Conservation (phyloP, 148 eudicot species). For the Vaccinium macrocarpon region DNA sequence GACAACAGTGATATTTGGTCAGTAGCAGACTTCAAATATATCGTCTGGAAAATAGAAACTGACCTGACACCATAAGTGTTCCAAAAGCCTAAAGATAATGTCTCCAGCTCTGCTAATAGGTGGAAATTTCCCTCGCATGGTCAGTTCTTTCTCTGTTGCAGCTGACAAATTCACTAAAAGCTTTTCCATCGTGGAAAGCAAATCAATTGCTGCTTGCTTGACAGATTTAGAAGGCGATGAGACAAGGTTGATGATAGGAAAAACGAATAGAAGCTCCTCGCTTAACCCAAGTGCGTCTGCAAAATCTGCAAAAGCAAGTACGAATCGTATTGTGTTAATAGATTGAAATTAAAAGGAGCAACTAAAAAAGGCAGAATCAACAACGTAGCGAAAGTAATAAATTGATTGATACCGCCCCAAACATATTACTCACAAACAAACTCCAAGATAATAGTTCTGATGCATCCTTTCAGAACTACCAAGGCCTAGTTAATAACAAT, state of each 20-base stretch:
- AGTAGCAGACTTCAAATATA: neutral
- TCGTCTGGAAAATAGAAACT: conserved; percentile 10
- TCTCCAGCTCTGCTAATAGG: conserved; percentile 49
- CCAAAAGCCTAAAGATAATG: conserved; percentile 52
- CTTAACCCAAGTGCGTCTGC: conserved; percentile 22
- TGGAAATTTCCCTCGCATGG: conserved; percentile 24
- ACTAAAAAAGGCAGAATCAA: neutral
- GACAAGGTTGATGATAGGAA: conserved; percentile 74
- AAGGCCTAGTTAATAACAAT: neutral
- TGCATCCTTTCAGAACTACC: conserved; percentile 1
- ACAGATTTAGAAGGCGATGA: conserved; percentile 76
- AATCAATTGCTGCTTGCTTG: conserved; percentile 64
- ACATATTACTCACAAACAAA: neutral
- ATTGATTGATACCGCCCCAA: neutral
- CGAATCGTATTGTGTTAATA: neutral
- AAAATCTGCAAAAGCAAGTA: conserved; percentile 40
- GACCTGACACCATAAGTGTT: conserved; percentile 78
- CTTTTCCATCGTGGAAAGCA: conserved; percentile 61
- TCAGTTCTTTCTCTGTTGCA: conserved; percentile 21
- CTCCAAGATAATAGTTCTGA: neutral
- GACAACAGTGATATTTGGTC: neutral
- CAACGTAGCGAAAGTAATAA: neutral
- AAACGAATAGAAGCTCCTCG: conserved; percentile 58
- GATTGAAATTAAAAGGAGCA: neutral
- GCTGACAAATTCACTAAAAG: conserved; percentile 29